Base-by-base conservation (phyloP, 2,329 filamentous ascomycete genomes). In the Waltergamsia citrina region DNA sequence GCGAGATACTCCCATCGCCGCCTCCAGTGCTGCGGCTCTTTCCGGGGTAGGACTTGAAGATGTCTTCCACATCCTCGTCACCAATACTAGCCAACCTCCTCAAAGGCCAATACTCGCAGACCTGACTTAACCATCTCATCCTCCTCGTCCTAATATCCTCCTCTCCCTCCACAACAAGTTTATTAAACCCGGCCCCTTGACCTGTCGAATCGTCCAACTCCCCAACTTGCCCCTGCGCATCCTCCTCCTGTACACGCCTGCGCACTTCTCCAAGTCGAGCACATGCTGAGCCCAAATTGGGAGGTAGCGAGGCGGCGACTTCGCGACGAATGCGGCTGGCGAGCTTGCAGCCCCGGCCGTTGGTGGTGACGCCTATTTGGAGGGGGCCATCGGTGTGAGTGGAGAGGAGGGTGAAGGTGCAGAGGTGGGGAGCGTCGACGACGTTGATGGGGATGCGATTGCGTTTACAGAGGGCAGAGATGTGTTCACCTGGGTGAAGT, bases 91-190 rank as follows among this genome's bases (percentile, higher is more conserved):
- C 86, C 2, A 98, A 71, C 14, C 84, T 76, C 42, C 78, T 79
- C 18, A 98, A 68, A 2, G 92, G 88, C 92, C 92, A 98, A 60
- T 98, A 98, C 63, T 98, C 92, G 68, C 92, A 98, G 34, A 98
- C 86, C 54, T 98, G 92, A 15, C 83, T 77, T 2, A 98, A 67
- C 92, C 92, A 98, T 38, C 92, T 75, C 67, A 94, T 88, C 33
- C 92, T 74, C 39, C 90, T 70, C 16, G 74, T 87, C 52, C 86
- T 86, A 1, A 73, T 61, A 48, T 92, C 85, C 29, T 79, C 76
- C 16, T 74, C 86, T 27, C 78, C 75, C 30, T 85, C 79, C 0
- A 70, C 74, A 6, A 96, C 71, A 4, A 98, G 67, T 40, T 73
- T 78, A 56, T 98, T 98, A 57, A 98, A 95, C 0, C 70, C 73